A percentile compares a stretch with the other conserved stretches of the same genome.
Conservation (phyloP, 495 filamentous ascomycete species). For the Neurospora discreta region DNA sequence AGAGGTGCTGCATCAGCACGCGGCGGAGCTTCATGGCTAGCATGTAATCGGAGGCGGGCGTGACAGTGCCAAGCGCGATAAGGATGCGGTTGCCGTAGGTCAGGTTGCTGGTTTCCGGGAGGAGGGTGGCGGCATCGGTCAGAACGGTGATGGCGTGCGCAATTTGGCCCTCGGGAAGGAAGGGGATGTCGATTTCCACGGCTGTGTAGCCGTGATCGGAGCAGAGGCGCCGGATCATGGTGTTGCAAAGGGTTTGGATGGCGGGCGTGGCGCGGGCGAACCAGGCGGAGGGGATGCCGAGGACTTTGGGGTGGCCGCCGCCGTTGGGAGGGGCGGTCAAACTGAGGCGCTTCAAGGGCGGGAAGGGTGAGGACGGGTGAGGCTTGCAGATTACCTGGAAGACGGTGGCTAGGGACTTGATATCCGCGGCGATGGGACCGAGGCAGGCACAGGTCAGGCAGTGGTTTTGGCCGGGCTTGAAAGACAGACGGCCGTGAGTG, state of each 20-base stretch:
- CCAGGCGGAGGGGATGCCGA: slow-evolving; percentile 66
- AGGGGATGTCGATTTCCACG: slow-evolving; percentile 60
- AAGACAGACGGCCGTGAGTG: slow-evolving; percentile 59
- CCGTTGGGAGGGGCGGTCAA: slow-evolving; percentile 1
- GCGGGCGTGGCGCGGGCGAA: slow-evolving; percentile 52
- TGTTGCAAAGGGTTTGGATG: slow-evolving; percentile 48
- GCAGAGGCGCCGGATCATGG: slow-evolving; percentile 46
- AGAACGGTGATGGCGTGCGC: slow-evolving; percentile 77
- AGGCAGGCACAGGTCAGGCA: slow-evolving; percentile 50
- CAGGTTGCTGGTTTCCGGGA: slow-evolving; percentile 30
- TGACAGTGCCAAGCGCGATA: slow-evolving; percentile 50
- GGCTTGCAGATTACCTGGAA: slow-evolving; percentile 64
- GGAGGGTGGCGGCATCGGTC: slow-evolving; percentile 45
- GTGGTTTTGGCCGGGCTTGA: slow-evolving; percentile 46
- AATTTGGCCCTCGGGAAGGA: slow-evolving; percentile 59
- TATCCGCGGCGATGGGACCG: slow-evolving; percentile 64
- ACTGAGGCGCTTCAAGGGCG: slow-evolving; percentile 8
- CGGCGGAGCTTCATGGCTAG: slow-evolving; percentile 67
- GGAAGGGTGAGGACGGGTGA: slow-evolving; percentile 48
- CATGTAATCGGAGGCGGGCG: slow-evolving; percentile 55
- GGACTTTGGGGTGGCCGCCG: slow-evolving; percentile 17
- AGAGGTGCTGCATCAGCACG: slow-evolving; percentile 69
- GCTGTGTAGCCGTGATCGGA: slow-evolving; percentile 46
- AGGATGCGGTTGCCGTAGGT: slow-evolving; percentile 61
- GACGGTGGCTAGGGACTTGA: slow-evolving; percentile 60